Base-by-base conservation (phyloP, 441 rosid species). In the Rhodomyrtus psidioides region DNA sequence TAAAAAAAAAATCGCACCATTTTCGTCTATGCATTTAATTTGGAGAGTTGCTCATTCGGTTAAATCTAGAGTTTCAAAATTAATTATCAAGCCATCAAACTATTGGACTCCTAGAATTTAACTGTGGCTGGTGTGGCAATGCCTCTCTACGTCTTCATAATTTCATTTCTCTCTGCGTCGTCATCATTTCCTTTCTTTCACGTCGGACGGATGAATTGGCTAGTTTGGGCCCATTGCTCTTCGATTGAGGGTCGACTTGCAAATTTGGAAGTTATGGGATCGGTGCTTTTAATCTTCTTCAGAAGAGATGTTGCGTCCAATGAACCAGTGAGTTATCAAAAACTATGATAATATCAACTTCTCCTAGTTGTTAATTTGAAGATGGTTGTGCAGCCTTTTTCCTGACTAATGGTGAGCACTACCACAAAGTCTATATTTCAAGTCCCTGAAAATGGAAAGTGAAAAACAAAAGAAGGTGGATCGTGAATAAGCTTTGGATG, bases 211-310 rank as follows among this genome's bases (percentile, higher is more conserved):
- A 88, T 87, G 95, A 90, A 87, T 90, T 86, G 82, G 91, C 93
- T 87, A 88, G 87, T 51, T 84, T 86, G 82, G 82, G 87, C 94
- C 81, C 91, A 87, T 86, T 93, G 95, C 89, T 87, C 91, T 83
- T 96, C 95, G 34, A 94, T 92, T 14, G 98, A 96, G 86, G 98
- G 98, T 70, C 34, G 34, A 34, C 34, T 34, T 34, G 34, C 34
- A 34, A 34, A 34, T 2, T 34, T 34, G 34, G 34, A 34, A 34
- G 34, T 34, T 34, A 34, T 34, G 34, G 34, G 34, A 34, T 34
- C 94, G 92, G 91, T 89, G 94, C 95, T 89, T 91, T 90, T 88
- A 89, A 90, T 86, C 94, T 96, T 90, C 93, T 97, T 87, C 92
- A 91, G 76, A 94, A 93, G 91, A 90, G 91, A 90, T 89, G 82